Conservation (phyloP, 345 rosid species). For the Aquilaria malaccensis region DNA sequence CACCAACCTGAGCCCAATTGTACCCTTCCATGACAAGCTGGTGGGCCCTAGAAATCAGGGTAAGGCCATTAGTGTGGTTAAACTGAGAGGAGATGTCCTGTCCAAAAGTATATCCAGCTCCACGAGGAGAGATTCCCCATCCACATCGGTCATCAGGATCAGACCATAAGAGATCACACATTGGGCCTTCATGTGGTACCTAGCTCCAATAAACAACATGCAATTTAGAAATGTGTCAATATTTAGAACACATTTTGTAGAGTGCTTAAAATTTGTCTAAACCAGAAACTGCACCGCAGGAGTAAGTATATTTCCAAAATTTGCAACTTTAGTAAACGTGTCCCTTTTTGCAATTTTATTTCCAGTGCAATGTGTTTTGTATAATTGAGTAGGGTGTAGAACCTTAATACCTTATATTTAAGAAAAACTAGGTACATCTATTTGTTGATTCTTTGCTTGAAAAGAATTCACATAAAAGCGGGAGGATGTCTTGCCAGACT, state of each 20-base stretch:
- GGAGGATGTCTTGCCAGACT: not conserved
- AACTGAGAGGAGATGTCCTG: slow-evolving; percentile 69
- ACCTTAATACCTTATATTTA: not conserved
- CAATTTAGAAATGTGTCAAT: not conserved
- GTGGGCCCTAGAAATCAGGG: slow-evolving; percentile 78
- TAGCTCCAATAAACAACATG: slow-evolving; percentile 8
- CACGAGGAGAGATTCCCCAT: slow-evolving; percentile 54
- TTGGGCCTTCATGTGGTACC: slow-evolving; percentile 87
- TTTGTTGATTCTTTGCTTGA: not conserved
- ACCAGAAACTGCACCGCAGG: too few relatives aligned
- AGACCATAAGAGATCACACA: slow-evolving; percentile 86
- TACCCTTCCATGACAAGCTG: slow-evolving; percentile 91
- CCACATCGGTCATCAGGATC: slow-evolving; percentile 59
- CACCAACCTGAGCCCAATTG: slow-evolving; percentile 75
- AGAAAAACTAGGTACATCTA: not conserved
- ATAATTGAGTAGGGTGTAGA: too few relatives aligned
- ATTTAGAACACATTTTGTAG: not conserved
- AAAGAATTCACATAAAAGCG: not conserved
- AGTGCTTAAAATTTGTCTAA: too few relatives aligned
- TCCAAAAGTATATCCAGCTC: slow-evolving; percentile 54
- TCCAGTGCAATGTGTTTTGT: too few relatives aligned
- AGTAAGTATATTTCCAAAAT: not conserved
- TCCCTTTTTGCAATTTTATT: too few relatives aligned
- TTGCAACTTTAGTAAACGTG: not conserved
- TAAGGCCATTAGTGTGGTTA: slow-evolving; percentile 74